These are phyloP conservation scores for Elaeis oleifera DNA, from an alignment of 202 grass and related monocot genomes.

Conservation along the genomic window DNA sequence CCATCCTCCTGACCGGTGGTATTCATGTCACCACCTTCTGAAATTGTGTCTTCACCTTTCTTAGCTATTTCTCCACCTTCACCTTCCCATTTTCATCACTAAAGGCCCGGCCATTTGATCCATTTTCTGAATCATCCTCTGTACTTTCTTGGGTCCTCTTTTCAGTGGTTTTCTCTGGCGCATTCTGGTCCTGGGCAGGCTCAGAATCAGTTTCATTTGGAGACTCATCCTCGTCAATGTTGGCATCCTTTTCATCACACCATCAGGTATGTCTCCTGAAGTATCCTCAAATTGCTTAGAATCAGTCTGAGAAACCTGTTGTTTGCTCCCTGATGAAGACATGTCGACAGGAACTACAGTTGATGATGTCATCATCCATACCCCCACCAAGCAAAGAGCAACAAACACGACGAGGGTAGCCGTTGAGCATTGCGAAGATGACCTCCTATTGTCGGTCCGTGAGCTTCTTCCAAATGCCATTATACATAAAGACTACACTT, in stretches of 20 bases:
- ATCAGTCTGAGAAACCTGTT: conserved; percentile 20
- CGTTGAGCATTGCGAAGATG: conserved; percentile 58
- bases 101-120: conserved; percentile 37
- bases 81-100: conserved; percentile 72
- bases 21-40: conserved; percentile 25
- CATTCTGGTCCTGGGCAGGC: conserved; percentile 24
- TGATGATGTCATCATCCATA: conserved; percentile 65
- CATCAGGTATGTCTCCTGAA: conserved; percentile 59
- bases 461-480: conserved; percentile 78
- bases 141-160: conserved; percentile 15
- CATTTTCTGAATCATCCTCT: conserved; percentile 7
- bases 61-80: conserved; percentile 68
- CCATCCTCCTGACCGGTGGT: conserved; percentile 16
- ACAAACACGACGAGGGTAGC: conserved; percentile 48
- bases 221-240: conserved; percentile 28
- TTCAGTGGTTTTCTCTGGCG: conserved; percentile 17
- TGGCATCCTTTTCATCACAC: conserved; percentile 38
- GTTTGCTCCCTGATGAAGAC: conserved; percentile 26
- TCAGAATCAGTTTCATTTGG: conserved; percentile 17
- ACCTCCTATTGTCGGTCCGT: conserved; percentile 28
- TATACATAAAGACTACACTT: conserved; percentile 29
- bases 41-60: too few species aligned
- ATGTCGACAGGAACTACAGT: conserved; percentile 29
- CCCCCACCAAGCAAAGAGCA: conserved; percentile 62
- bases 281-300: conserved; percentile 37